Percentiles rank a stretch among this genome's conserved stretches.
phyloP scores from a whole-genome alignment of 2,329 filamentous ascomycete species.

The Curvularia eragrostidis region DNA sequence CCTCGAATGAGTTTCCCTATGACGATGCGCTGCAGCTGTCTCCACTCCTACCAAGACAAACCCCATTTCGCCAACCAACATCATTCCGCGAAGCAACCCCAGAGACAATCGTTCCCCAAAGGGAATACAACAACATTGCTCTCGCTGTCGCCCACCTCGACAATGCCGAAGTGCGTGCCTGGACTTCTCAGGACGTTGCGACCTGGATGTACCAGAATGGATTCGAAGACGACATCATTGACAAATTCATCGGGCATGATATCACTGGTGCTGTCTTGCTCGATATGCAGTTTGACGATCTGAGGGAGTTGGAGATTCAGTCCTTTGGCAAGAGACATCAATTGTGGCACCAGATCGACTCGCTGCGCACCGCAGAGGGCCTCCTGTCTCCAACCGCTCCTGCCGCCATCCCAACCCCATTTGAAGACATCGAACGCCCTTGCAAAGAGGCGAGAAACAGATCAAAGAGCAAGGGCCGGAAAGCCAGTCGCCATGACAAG shows the following conservation, averaged over 20 bases:
- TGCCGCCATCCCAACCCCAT: constrained; percentile 56
- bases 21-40: constrained; percentile 70
- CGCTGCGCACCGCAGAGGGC: constrained; percentile 61
- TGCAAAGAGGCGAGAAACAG: constrained; percentile 48
- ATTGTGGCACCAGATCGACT: constrained; percentile 80
- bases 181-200: constrained; percentile 78
- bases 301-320: constrained; percentile 79
- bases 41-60: constrained; percentile 72
- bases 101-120: constrained; percentile 46
- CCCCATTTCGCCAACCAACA: constrained; percentile 52
- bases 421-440: constrained; percentile 56
- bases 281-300: constrained; percentile 88
- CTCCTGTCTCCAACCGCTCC: constrained; percentile 50
- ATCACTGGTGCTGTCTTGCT: constrained; percentile 88
- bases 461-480: constrained; percentile 47
- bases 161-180: constrained; percentile 65
- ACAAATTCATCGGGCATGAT: constrained; percentile 89
- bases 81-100: constrained; percentile 50
- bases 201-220: constrained; percentile 86
- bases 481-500: constrained; percentile 41
- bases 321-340: constrained; percentile 83
- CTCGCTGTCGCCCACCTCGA: constrained; percentile 64
- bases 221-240: constrained; percentile 76
- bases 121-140: constrained; percentile 61
- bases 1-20: constrained; percentile 60